A percentile compares a stretch with the other conserved stretches of the same genome.
phyloP scores from a whole-genome alignment of 352 stramenopile genomes.

The Phytophthora niederhauseri region DNA sequence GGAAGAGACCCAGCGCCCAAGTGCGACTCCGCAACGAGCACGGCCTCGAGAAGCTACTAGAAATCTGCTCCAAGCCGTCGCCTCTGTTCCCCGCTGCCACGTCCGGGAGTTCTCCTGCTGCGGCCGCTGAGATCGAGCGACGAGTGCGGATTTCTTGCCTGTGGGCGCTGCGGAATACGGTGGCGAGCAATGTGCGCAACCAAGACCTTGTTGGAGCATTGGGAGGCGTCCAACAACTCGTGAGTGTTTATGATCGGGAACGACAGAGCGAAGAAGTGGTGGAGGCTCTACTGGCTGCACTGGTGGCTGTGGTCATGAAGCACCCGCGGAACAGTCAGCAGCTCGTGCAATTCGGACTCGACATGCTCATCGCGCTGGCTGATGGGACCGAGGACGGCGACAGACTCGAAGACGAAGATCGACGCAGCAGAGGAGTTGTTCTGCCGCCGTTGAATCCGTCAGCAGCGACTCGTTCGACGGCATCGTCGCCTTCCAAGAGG shows the following conservation, averaged over 20 bases:
- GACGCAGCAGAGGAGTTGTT: slow-evolving; percentile 29
- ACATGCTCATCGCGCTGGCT: slow-evolving; percentile 64
- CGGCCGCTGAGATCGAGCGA: slow-evolving; percentile 27
- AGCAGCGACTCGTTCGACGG: slow-evolving; percentile 4
- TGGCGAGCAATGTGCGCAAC: slow-evolving; percentile 63
- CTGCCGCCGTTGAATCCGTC: slow-evolving; percentile 21
- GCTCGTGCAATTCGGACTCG: slow-evolving; percentile 62
- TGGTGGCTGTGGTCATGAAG: slow-evolving; percentile 60
- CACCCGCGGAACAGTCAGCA: slow-evolving; percentile 69
- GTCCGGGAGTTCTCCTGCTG: slow-evolving; percentile 20
- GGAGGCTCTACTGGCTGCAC: slow-evolving; percentile 58
- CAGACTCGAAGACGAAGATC: slow-evolving; percentile 33
- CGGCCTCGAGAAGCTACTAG: slow-evolving; percentile 65
- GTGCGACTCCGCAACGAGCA: slow-evolving; percentile 68
- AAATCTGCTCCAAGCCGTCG: slow-evolving; percentile 50
- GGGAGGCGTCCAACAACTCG: slow-evolving; percentile 52
- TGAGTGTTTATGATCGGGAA: slow-evolving; percentile 50
- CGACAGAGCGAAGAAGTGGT: slow-evolving; percentile 58
- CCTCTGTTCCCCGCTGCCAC: slow-evolving; percentile 42
- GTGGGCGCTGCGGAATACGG: slow-evolving; percentile 68
- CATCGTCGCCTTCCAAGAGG: slow-evolving; percentile 15
- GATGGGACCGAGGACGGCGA: slow-evolving; percentile 36
- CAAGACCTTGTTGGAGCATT: slow-evolving; percentile 67
- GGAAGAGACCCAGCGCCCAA: slow-evolving; percentile 62
- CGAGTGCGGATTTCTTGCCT: slow-evolving; percentile 63